Base-by-base conservation (phyloP, 2,329 filamentous ascomycete genomes). In the Aspergillus awamori region DNA sequence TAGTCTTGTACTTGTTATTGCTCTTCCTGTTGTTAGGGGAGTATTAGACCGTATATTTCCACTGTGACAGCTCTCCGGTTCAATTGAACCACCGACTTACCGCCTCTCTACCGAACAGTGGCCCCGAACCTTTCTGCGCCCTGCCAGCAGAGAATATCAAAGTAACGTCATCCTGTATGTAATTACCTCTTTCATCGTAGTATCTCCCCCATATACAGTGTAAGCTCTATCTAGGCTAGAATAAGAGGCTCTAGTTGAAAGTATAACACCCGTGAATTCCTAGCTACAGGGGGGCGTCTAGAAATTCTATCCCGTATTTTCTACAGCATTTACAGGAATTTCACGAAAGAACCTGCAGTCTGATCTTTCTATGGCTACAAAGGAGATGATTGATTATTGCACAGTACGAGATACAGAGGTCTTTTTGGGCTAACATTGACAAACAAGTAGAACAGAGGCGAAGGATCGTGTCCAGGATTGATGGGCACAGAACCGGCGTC, bases 331-430 rank as follows among this genome's bases (percentile, higher is more conserved):
- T 11, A 24, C 17, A 51, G 8, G 5, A 53, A 8, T 5, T 59
- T 28, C 45, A 43, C 57, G 63, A 62, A 61, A 33, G 59, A 67
- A 61, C 41, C 61, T 67, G 63, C 64, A 67, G 64, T 65, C 68
- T 66, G 63, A 63, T 71, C 71, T 74, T 71, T 36, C 71, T 75
- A 74, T 72, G 69, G 67, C 73, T 74, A 78, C 75, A 78, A 77
- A 77, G 67, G 73, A 77, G 69, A 78, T 76, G 73, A 76, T 76
- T 73, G 75, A 74, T 75, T 77, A 78, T 77, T 70, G 75, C 76
- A 77, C 75, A 77, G 74, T 77, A 78, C 74, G 70, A 70, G 67
- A 72, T 77, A 77, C 74, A 77, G 67, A 72, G 70, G 65, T 64
- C 60, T 72, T 76, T 75, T 75, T 59, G 65, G 68, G 69, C 70